A percentile compares a stretch with the other conserved stretches of the same genome.
Evolutionary conservation across 306 rosid species (phyloP).

Genomic region (Citrullus mucosospermus): DNA sequence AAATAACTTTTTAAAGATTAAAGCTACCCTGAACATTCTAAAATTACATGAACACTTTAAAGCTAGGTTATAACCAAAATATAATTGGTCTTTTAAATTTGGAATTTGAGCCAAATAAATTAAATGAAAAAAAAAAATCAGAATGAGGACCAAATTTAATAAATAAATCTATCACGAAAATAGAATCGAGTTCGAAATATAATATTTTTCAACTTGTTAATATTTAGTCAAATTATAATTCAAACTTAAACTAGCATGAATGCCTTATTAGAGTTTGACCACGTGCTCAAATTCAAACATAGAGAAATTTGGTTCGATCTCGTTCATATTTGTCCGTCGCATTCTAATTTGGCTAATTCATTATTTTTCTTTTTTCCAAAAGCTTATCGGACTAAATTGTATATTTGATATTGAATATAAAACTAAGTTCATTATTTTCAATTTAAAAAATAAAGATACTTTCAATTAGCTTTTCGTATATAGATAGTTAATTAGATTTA

Average conservation of each 20-base stretch:
- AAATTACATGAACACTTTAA: no score
- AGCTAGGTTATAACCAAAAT: no score
- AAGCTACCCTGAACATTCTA: no score
- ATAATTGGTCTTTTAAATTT: no score
- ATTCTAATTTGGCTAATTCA: neutral
- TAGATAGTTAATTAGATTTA: no score
- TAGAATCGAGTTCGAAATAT: neutral
- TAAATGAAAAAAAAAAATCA: neutral
- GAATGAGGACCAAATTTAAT: neutral
- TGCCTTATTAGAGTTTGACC: neutral
- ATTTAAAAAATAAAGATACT: neutral
- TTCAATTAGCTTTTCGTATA: no score
- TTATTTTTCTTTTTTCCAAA: neutral
- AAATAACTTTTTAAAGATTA: no score
- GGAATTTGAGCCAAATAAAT: neutral
- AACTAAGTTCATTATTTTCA: neutral
- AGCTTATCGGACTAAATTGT: neutral
- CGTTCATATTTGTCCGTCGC: neutral
- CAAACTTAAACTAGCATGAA: neutral
- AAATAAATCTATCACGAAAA: neutral
- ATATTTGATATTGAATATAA: neutral
- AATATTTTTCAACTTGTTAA: neutral
- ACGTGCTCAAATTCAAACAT: conserved; percentile 1
- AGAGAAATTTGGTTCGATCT: neutral
- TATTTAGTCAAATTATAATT: neutral